phyloP scores from a whole-genome alignment of 2,329 filamentous ascomycete genomes.

The Pseudogymnoascus sp. region DNA sequence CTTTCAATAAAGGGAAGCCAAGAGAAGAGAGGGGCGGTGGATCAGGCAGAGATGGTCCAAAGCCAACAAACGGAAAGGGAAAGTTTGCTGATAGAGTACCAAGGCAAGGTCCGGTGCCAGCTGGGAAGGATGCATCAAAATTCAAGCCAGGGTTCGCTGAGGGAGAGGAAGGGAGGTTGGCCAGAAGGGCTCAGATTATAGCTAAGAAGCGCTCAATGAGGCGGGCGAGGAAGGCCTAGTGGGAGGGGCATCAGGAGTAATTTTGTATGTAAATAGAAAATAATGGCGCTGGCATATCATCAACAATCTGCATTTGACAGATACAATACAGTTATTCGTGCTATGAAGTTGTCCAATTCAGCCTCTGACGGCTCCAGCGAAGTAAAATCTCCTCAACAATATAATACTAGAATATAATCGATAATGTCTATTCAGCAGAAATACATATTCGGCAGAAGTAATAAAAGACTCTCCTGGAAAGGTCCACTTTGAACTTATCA shows the following conservation, averaged over 20 bases:
- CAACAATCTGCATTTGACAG: slow-evolving; percentile 1
- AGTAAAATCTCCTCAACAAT: not conserved
- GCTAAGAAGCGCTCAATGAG: slow-evolving; percentile 75
- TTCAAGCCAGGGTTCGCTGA: slow-evolving; percentile 28
- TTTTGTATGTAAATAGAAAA: slow-evolving; percentile 8
- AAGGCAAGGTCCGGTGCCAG: slow-evolving; percentile 29
- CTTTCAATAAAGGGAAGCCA: slow-evolving; percentile 9
- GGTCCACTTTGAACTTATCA: not conserved
- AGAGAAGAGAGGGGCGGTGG: slow-evolving; percentile 10
- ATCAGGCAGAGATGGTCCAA: slow-evolving; percentile 16
- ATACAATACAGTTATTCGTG: not conserved
- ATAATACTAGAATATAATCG: too few relatives aligned
- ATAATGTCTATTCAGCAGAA: not conserved
- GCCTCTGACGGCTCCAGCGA: not conserved
- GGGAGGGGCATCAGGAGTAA: not conserved
- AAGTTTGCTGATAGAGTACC: slow-evolving; percentile 11
- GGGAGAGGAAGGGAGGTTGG: slow-evolving; percentile 46
- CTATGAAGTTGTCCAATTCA: not conserved
- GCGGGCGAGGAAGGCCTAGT: slow-evolving; percentile 38
- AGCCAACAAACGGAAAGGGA: slow-evolving; percentile 12
- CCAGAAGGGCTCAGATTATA: slow-evolving; percentile 69
- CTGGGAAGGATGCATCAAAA: slow-evolving; percentile 23
- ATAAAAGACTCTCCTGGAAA: not conserved
- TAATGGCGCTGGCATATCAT: slow-evolving; percentile 3
- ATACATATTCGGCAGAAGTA: not conserved